Percentiles rank a stretch among this genome's conserved stretches.
phyloP scores from a whole-genome alignment of 768 basidiomycete species.

The Pisolithus orientalis region DNA sequence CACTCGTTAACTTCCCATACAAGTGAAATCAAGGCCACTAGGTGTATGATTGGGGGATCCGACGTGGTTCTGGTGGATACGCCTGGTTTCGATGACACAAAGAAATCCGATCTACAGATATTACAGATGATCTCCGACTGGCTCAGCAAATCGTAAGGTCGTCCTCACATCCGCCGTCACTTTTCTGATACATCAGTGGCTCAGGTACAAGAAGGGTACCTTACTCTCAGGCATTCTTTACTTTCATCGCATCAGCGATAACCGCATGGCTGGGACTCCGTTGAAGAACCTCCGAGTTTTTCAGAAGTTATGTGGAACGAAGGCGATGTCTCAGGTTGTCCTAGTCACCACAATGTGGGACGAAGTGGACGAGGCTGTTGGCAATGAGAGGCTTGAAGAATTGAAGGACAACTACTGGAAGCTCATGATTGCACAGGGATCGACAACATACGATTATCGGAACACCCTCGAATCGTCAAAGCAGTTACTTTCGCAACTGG shows the following conservation, averaged over 20 bases:
- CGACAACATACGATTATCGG: background rate
- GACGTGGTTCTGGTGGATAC: conserved; percentile 45
- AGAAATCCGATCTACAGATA: conserved; percentile 35
- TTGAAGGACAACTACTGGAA: background rate
- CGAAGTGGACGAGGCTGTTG: conserved; percentile 39
- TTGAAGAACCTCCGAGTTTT: conserved; percentile 37
- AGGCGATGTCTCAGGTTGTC: conserved; percentile 35
- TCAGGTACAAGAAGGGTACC: conserved; percentile 1
- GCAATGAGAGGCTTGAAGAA: background rate
- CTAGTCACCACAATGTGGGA: conserved; percentile 17
- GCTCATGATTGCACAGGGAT: background rate
- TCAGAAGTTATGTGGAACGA: conserved; percentile 37
- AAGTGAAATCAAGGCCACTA: conserved; percentile 3
- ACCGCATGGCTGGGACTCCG: conserved; percentile 30
- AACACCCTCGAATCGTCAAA: background rate
- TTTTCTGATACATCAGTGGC: background rate
- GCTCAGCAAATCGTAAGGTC: background rate
- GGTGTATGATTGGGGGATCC: conserved; percentile 12
- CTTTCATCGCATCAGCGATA: conserved; percentile 28
- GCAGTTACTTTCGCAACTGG: background rate
- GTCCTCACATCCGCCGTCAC: background rate
- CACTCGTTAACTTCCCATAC: conserved; percentile 9
- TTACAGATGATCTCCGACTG: conserved; percentile 37
- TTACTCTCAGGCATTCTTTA: conserved; percentile 39
- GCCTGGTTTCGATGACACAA: conserved; percentile 47